Base-by-base conservation (phyloP, 352 stramenopile species). In the Pythium periplocum region DNA sequence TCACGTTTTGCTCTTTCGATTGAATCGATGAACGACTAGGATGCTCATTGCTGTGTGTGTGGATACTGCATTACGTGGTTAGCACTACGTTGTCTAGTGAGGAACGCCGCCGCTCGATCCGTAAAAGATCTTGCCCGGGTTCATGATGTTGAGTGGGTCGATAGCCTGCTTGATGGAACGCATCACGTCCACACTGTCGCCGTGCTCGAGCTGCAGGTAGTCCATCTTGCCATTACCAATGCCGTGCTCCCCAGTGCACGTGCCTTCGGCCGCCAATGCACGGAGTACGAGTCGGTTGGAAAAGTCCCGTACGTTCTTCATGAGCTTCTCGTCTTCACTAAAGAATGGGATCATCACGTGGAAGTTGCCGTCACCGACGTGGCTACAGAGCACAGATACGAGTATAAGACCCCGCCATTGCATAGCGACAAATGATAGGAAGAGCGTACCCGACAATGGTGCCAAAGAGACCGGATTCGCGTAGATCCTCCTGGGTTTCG, bases 181-280 rank as follows among this genome's bases (percentile, higher is more conserved):
- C 96, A 99, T 99, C 50, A 98, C 82, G 37, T 89, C 62, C 5
- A 99, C 74, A 44, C 85, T 94, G 37, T 85, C 59, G 41, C 94
- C 90, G 61, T 98, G 93, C 72, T 99, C 95, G 50, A 66, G 47
- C 37, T 49, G 39, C 46, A 64, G 45, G 66, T 97, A 97, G 49
- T 83, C 75, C 59, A 90, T 96, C 75, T 99, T 99, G 54, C 96
- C 96, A 53, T 92, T 86, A 10, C 96, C 96, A 9, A 99, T 70
- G 36, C 96, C 96, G 67, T 99, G 96, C 70, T 99, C 97, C 47
- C 97, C 96, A n/a, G 96, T 99, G 79, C 96, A 99, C 34, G 96
- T 99, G 45, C 96, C 97, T 37, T 96, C 97, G 51, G 85, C 86
- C 9, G 61, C 68, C 7, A 97, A 75, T n/a, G 92, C 91, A n/a